phyloP scores from a whole-genome alignment of 768 basidiomycete genomes.

The Pholiota conissans region DNA sequence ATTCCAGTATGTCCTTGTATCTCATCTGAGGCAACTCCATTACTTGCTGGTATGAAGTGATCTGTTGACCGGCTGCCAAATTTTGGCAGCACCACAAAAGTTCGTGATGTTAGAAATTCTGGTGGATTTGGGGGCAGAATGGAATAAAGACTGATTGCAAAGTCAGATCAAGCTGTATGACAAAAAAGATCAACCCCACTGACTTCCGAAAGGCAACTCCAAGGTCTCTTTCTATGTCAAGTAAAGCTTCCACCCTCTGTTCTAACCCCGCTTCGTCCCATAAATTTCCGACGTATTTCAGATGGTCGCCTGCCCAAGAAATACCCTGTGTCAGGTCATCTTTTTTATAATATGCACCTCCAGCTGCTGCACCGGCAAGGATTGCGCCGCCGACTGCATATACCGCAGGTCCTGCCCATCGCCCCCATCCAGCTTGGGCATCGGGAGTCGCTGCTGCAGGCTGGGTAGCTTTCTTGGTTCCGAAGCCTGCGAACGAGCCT shows the following conservation, averaged over 20 bases:
- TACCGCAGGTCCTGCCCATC: slow-evolving; percentile 31
- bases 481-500: slow-evolving; percentile 53
- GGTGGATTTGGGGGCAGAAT: slow-evolving; percentile 72
- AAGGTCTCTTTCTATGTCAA: slow-evolving; percentile 57
- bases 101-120: slow-evolving; percentile 52
- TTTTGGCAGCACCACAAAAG: slow-evolving; percentile 78
- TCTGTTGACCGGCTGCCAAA: slow-evolving; percentile 43
- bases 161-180: background rate
- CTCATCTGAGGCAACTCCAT: slow-evolving; percentile 72
- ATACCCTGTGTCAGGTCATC: slow-evolving; percentile 73
- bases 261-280: slow-evolving; percentile 76
- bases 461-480: slow-evolving; percentile 40
- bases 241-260: slow-evolving; percentile 59
- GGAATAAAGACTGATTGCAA: slow-evolving; percentile 71
- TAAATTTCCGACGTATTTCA: slow-evolving; percentile 84
- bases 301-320: slow-evolving; percentile 80
- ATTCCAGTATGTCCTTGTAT: slow-evolving; percentile 86
- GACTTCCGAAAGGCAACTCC: slow-evolving; percentile 76
- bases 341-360: slow-evolving; percentile 80
- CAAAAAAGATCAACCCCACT: slow-evolving; percentile 25
- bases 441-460: slow-evolving; percentile 25
- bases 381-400: slow-evolving; percentile 74
- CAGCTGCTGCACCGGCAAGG: slow-evolving; percentile 80
- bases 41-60: slow-evolving; percentile 65
- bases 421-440: slow-evolving; percentile 19